A percentile compares a stretch with the other conserved stretches of the same genome.
Conservation (phyloP, 768 basidiomycete species). For the Tulasnella sp. region DNA sequence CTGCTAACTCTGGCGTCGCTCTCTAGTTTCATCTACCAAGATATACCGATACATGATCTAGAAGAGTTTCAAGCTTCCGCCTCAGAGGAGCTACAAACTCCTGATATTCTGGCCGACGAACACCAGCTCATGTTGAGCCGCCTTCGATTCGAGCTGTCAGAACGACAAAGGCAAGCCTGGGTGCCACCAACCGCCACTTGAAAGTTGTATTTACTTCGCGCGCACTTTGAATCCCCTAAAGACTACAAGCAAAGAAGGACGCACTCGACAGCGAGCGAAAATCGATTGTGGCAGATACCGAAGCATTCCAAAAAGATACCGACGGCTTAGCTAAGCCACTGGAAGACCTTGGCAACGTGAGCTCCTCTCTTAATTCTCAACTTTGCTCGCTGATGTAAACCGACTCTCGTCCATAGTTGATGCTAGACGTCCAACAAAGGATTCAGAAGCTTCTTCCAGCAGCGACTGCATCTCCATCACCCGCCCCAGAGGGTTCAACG, state of each 20-base stretch:
- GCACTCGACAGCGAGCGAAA: conserved; percentile 73
- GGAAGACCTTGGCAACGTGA: conserved; percentile 24
- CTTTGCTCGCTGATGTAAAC: background rate
- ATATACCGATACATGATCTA: conserved; percentile 71
- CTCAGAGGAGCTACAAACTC: conserved; percentile 65
- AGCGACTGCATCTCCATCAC: background rate
- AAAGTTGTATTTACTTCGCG: background rate
- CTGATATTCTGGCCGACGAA: conserved; percentile 63
- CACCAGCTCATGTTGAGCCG: conserved; percentile 89
- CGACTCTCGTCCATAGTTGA: conserved; percentile 7
- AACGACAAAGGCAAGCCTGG: conserved; percentile 76
- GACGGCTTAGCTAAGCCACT: conserved; percentile 47
- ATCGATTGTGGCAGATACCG: conserved; percentile 78
- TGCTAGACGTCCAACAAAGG: conserved; percentile 14
- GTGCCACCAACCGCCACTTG: background rate
- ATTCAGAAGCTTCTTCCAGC: conserved; percentile 20
- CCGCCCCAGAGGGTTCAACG: background rate
- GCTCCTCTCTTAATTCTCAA: background rate
- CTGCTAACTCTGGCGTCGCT: conserved; percentile 15
- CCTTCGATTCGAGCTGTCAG: conserved; percentile 82
- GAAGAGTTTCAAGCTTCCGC: conserved; percentile 72
- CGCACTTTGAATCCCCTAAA: conserved; percentile 41
- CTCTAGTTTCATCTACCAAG: conserved; percentile 82
- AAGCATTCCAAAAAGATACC: conserved; percentile 67
- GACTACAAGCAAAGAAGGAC: conserved; percentile 71